Base-by-base conservation (phyloP, 108 stramenopile species). In the Skeletonema menzelii region DNA sequence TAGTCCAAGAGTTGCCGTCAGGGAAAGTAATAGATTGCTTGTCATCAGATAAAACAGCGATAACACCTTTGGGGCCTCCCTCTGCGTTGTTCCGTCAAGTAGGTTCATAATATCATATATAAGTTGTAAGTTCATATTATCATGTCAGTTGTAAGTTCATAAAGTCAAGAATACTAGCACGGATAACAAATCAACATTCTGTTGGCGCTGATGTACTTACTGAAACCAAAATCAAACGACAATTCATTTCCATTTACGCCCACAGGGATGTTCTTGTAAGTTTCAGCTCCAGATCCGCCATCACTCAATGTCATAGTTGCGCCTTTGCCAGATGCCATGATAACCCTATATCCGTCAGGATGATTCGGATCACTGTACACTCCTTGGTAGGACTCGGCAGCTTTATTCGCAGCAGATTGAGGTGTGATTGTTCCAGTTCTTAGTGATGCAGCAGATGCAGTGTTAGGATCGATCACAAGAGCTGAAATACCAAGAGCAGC, bases 291-390 rank as follows among this genome's bases (percentile, higher is more conserved):
- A 57, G 30, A 17, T 53, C 49, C 49, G 2, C 67, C 65, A 38
- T 75, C 65, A 60, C 56, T 57, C 57, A 75, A 42, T 14, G 27
- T 56, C 64, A 75, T 67, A 24, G 56, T 75, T 4, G 74, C 74
- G 11, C 42, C 57, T 27, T 56, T 40, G 15, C 40, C 38, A 5
- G 34, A 34, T 32, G 56, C 65, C 34, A 47, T 59, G 57, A 75
- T 37, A 35, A 75, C 59, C 6, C 74, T 58, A 28, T 75, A 75
- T 0, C 74, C 74, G 12, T 75, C 65, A 15, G 58, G 57, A 32
- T 75, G 65, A 42, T 60, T 75, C 6, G 74, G 74, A 27, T 75
- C 74, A 1, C 58, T 67, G 27, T 75, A 75, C 5, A 75, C 65
- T 0, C 74, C 74, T 55, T 67, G 74, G 53, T 67, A 75, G 10